Conservation (phyloP, 139 green algal genomes). For the Deuterostichococcus epilithicus region DNA sequence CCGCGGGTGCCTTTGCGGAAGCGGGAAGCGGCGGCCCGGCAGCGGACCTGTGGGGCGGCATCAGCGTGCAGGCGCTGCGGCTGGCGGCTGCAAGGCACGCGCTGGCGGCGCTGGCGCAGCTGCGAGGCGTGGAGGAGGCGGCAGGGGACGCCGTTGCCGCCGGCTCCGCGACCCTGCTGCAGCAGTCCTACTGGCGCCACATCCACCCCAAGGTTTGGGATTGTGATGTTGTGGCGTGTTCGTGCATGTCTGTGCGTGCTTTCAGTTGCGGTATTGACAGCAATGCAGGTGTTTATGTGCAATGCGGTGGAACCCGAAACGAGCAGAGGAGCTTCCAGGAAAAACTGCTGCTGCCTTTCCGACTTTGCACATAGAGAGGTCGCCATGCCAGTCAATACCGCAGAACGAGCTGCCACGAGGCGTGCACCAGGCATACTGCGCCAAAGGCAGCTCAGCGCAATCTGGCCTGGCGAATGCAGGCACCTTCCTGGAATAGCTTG, state of each 20-base stretch:
- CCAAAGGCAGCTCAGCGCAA: no score
- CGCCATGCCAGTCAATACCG: no score
- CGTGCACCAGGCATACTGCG: no score
- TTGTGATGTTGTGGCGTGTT: not conserved
- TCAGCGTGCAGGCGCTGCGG: conserved; percentile 4
- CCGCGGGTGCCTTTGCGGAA: conserved; percentile 3
- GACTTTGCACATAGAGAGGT: not conserved
- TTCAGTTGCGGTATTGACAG: no score
- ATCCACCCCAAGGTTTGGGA: conserved; percentile 31
- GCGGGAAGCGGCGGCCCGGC: not conserved
- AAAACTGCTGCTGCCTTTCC: not conserved
- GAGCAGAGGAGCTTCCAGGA: no score
- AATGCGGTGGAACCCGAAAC: no score
- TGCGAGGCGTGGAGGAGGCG: conserved; percentile 14
- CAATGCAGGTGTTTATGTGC: no score
- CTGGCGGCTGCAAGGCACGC: conserved; percentile 4
- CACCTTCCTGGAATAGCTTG: no score
- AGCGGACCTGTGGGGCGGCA: conserved; percentile 1
- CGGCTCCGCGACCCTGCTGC: conserved; percentile 28
- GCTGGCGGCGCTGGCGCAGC: conserved; percentile 12
- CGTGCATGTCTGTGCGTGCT: no score
- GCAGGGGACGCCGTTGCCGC: conserved; percentile 16
- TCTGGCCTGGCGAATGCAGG: no score
- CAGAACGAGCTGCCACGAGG: no score
- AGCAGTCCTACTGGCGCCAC: conserved; percentile 56